Percentiles rank a stretch among this genome's conserved stretches.
Conservation (phyloP, 352 stramenopile genomes). For the Globisporangium polare region DNA sequence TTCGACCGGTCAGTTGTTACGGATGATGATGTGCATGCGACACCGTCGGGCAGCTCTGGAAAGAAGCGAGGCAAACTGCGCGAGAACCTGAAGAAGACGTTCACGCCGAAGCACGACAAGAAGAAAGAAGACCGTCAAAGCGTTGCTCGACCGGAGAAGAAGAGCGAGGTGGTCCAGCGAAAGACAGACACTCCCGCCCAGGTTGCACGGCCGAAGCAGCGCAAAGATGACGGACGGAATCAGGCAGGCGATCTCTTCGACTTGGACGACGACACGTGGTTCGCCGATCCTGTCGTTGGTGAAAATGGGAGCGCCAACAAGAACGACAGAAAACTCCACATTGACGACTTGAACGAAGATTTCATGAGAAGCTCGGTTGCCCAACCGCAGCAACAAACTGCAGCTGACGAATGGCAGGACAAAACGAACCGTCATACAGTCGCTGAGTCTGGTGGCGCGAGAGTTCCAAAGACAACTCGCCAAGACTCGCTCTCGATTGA, state of each 20-base stretch:
- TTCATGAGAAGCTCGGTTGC: background rate
- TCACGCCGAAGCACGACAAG: conserved; percentile 14
- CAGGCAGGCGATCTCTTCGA: conserved; percentile 38
- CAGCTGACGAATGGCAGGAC: conserved; percentile 7
- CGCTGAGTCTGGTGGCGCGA: background rate
- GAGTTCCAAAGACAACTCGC: background rate
- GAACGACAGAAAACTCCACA: background rate
- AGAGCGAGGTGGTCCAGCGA: background rate
- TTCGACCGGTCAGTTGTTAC: conserved; percentile 8
- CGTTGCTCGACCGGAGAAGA: background rate
- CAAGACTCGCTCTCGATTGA: conserved; percentile 11
- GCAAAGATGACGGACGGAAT: background rate
- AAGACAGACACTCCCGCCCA: background rate
- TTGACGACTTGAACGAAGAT: background rate
- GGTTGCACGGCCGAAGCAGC: background rate
- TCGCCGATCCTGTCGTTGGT: conserved; percentile 30
- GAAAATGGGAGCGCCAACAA: background rate
- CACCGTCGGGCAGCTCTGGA: background rate
- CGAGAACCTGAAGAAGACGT: conserved; percentile 17
- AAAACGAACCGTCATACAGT: conserved; percentile 1
- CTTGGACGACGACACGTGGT: conserved; percentile 53
- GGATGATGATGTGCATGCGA: background rate
- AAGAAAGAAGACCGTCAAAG: conserved; percentile 1
- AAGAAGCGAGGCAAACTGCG: conserved; percentile 11
- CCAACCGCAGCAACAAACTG: background rate